Conservation (phyloP, 1,139 yeast genomes). For the Spencermartinsiella ligniputridi region DNA sequence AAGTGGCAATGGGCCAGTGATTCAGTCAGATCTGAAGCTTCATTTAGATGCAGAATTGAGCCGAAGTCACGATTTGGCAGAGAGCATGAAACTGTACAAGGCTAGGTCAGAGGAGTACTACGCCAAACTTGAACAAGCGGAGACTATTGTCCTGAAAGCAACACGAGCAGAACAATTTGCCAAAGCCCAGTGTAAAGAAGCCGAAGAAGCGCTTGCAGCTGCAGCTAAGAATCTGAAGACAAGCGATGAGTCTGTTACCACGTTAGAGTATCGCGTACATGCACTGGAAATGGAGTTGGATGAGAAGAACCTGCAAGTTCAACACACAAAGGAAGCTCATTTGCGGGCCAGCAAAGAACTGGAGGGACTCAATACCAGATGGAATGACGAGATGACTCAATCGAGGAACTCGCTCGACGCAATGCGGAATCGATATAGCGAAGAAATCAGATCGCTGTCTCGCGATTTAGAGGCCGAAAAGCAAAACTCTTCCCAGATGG, state of each 20-base stretch:
- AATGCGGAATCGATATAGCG: constrained; percentile 41
- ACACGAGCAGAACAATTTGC: constrained; percentile 57
- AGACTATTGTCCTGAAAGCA: constrained; percentile 62
- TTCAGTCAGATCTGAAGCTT: constrained; percentile 34
- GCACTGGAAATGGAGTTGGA: constrained; percentile 56
- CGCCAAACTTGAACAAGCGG: constrained; percentile 72
- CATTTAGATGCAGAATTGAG: constrained; percentile 49
- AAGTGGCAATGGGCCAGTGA: not conserved
- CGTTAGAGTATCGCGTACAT: constrained; percentile 51
- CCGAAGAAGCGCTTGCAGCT: constrained; percentile 48
- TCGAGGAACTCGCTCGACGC: constrained; percentile 27
- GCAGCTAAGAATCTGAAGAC: constrained; percentile 57
- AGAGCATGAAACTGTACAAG: constrained; percentile 59
- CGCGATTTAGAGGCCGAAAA: constrained; percentile 56
- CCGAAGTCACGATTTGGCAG: constrained; percentile 50
- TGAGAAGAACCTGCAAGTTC: constrained; percentile 54
- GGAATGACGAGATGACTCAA: constrained; percentile 24
- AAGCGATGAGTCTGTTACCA: constrained; percentile 54
- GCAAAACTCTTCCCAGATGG: constrained; percentile 43
- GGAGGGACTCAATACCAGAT: constrained; percentile 26
- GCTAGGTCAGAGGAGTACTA: constrained; percentile 72
- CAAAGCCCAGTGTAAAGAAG: constrained; percentile 52
- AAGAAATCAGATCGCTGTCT: constrained; percentile 56
- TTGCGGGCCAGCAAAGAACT: constrained; percentile 48
- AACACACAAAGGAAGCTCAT: constrained; percentile 46